Evolutionary conservation across 2,329 filamentous ascomycete genomes (phyloP).

Genomic region (Diaporthe vaccinii): DNA sequence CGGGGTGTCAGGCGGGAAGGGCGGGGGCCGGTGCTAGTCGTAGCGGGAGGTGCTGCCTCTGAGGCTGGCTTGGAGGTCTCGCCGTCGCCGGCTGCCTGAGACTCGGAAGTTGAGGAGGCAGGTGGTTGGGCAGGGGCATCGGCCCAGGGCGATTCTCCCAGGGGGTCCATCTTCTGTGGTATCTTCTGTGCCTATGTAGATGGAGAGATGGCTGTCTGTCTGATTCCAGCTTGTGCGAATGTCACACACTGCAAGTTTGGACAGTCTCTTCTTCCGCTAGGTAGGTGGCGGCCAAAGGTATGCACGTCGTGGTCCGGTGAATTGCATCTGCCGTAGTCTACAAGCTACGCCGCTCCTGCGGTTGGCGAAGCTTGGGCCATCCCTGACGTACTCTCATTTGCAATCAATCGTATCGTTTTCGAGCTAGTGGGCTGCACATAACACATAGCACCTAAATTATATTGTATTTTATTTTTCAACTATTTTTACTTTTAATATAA

Average conservation of each 20-base stretch:
- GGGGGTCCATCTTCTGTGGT: constrained; percentile 56
- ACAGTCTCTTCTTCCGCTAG: neutral
- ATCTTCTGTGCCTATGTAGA: neutral
- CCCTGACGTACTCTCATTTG: too few species aligned
- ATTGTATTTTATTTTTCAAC: too few species aligned
- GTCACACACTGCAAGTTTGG: neutral
- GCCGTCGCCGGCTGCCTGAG: constrained; percentile 47
- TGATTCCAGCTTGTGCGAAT: neutral
- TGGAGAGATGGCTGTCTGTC: neutral
- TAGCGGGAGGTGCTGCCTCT: constrained; percentile 46
- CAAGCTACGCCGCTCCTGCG: constrained; percentile 5
- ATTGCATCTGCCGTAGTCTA: constrained; percentile 9
- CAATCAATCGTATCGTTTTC: too few species aligned
- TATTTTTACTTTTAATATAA: too few species aligned
- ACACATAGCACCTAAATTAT: too few species aligned
- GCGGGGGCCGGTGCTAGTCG: constrained; percentile 51
- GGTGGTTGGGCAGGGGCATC: constrained; percentile 55
- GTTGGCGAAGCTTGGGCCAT: constrained; percentile 34
- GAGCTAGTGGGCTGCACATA: too few species aligned
- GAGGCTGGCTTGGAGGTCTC: constrained; percentile 48
- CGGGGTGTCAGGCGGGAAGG: constrained; percentile 65
- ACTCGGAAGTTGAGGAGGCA: constrained; percentile 47
- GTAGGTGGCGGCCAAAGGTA: neutral
- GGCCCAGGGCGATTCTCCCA: constrained; percentile 68
- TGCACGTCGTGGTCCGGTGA: neutral